Evolutionary conservation across 164 flowering plant species (phyloP).

Genomic region (Sextonia rubra): DNA sequence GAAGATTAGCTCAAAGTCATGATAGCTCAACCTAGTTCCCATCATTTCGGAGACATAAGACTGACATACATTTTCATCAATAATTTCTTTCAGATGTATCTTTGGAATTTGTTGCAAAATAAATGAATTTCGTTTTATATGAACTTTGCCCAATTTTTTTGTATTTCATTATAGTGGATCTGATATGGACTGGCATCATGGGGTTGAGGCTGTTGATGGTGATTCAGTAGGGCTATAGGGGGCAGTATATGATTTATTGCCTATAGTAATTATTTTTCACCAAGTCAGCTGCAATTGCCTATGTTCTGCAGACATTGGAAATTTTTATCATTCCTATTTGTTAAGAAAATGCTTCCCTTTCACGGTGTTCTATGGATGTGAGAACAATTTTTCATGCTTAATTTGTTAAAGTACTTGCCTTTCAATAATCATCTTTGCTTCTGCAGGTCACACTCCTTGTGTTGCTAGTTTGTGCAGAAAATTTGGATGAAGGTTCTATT

Average conservation of each 20-base stretch:
- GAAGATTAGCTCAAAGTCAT: not conserved
- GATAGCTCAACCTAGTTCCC: not conserved
- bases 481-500: slow-evolving; percentile 8
- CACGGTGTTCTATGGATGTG: not conserved
- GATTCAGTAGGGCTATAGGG: not conserved
- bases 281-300: not conserved
- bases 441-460: slow-evolving; percentile 18
- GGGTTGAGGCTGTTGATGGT: not conserved
- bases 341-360: not conserved
- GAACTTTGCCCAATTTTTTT: too few relatives aligned
- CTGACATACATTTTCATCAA: too few relatives aligned
- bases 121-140: not conserved
- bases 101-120: too few relatives aligned
- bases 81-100: not conserved
- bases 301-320: not conserved
- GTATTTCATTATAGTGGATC: too few relatives aligned
- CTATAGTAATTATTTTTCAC: not conserved
- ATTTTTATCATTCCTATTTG: not conserved
- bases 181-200: too few relatives aligned
- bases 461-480: slow-evolving; percentile 20
- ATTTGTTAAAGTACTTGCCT: not conserved
- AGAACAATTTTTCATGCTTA: not conserved
- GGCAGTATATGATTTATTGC: not conserved
- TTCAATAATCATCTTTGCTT: slow-evolving; percentile 3
- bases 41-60: not conserved